Conservation (phyloP, 108 stramenopile species). For the Thalassiosira profunda region DNA sequence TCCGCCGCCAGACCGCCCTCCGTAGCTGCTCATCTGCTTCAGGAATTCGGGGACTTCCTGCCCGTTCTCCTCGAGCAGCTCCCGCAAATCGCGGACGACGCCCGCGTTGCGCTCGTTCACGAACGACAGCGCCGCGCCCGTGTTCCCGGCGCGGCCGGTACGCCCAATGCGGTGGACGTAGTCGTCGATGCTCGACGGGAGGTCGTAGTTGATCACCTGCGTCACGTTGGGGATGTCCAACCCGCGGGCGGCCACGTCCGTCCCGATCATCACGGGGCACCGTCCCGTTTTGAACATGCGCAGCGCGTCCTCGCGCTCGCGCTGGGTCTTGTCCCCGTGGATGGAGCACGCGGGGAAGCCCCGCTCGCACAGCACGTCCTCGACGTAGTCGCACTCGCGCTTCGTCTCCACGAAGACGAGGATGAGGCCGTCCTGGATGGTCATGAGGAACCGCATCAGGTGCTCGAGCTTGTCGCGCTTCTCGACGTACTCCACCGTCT, state of each 20-base stretch:
- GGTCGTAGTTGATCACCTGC: conserved; percentile 97
- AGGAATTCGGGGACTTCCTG: conserved; percentile 89
- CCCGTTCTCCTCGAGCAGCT: conserved; percentile 87
- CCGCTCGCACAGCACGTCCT: conserved; percentile 85
- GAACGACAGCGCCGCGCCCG: conserved; percentile 93
- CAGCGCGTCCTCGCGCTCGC: conserved; percentile 93
- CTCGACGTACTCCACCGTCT: conserved; percentile 95
- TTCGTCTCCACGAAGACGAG: conserved; percentile 99
- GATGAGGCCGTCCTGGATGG: conserved; percentile 93
- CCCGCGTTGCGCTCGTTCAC: conserved; percentile 91
- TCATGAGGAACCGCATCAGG: conserved; percentile 88
- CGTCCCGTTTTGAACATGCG: conserved; percentile 83
- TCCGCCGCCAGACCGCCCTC: conserved; percentile 62
- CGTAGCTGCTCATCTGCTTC: conserved; percentile 70
- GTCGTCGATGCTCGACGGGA: conserved; percentile 95
- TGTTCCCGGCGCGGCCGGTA: conserved; percentile 98
- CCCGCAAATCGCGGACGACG: conserved; percentile 78
- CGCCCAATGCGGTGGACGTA: conserved; percentile 99
- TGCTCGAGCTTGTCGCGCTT: conserved; percentile 88
- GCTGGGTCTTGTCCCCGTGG: conserved; percentile 98
- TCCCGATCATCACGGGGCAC: conserved; percentile 89
- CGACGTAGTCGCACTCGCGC: conserved; percentile 95
- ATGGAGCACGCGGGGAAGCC: conserved; percentile 96
- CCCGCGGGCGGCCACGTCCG: conserved; percentile 98
- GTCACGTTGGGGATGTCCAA: conserved; percentile 99